Percentiles rank a stretch among this genome's conserved stretches.
Conservation (phyloP, 2,329 filamentous ascomycete species). For the Leptographium galeiforme region DNA sequence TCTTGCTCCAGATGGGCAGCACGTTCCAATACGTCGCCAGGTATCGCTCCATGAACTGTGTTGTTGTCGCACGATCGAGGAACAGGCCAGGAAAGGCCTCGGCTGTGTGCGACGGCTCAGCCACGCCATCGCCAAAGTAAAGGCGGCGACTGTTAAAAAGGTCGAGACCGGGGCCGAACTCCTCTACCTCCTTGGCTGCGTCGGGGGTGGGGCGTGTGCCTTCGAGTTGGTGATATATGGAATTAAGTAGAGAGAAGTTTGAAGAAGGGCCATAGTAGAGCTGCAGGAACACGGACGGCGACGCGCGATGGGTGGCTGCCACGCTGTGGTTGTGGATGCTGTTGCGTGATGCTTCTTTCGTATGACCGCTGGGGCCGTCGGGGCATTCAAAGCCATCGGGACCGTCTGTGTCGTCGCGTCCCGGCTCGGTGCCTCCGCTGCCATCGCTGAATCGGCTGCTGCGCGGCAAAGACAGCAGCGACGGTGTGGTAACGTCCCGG, state of each 20-base stretch:
- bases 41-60: slow-evolving; percentile 7
- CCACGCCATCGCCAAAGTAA: slow-evolving; percentile 11
- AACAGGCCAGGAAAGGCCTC: slow-evolving; percentile 7
- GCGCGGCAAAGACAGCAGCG: neutral
- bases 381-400: neutral
- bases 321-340: slow-evolving; percentile 8
- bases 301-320: slow-evolving; percentile 9
- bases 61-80: slow-evolving; percentile 6
- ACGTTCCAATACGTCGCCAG: slow-evolving; percentile 9
- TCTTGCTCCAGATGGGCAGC: slow-evolving; percentile 9
- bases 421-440: neutral
- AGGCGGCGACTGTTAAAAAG: slow-evolving; percentile 10
- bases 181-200: slow-evolving; percentile 6
- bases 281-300: slow-evolving; percentile 9
- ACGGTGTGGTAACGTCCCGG: neutral
- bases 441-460: neutral
- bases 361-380: neutral
- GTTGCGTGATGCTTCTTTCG: neutral
- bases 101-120: neutral
- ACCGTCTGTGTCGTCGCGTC: neutral
- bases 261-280: slow-evolving; percentile 12
- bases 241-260: slow-evolving; percentile 9
- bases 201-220: neutral
- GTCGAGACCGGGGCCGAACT: slow-evolving; percentile 11
- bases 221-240: slow-evolving; percentile 10